Evolutionary conservation across 441 rosid species (phyloP), one percentile per base, ranked within the genome.

Genomic region (Dalechampia spathulata): DNA sequence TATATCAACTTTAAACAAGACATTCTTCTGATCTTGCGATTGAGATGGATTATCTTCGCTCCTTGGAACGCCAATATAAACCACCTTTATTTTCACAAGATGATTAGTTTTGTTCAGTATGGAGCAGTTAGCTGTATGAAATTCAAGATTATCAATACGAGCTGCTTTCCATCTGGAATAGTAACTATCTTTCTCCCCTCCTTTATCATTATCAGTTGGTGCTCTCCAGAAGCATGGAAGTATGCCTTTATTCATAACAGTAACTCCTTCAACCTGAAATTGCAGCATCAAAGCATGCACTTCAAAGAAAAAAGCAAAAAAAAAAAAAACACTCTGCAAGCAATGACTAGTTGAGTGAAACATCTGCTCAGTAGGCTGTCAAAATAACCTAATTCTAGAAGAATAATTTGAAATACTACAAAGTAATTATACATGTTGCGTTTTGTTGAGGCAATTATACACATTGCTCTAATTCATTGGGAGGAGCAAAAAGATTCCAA

Each of bases 211-310:
- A 71, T 93, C 97, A 10, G 89, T 87, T 15, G 93, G 95, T 66
- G 97, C 99, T 72, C 99, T 75, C 97, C 99, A 87, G 71, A 93
- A 80, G 77, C 90, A 87, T 46, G 99, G 97, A 43, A 78, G 61
- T 67, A 93, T 72, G 73, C 95, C 87, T 64, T 77, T 78, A 22
- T 60, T 81, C 85, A 90, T 69, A 26, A 93, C 72, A 50, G 76
- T 64, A 65, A 79, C 74, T 65, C 96, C 99, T 64, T 76, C 74
- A 60, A 83, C 79, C 99, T 93, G 55, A 49, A 21, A 46, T 46
- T 52, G 52, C 60, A 67, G 66, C 28, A 26, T 68, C 27, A 64
- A 53, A 48, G 22, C 30, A 60, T 42, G 50, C 4, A 25, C 14
- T 50, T 37, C 34, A 8, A 30, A 3, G 30, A 2, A n/a, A n/a